phyloP scores from a whole-genome alignment of 306 rosid species.

The Argentina anserina region DNA sequence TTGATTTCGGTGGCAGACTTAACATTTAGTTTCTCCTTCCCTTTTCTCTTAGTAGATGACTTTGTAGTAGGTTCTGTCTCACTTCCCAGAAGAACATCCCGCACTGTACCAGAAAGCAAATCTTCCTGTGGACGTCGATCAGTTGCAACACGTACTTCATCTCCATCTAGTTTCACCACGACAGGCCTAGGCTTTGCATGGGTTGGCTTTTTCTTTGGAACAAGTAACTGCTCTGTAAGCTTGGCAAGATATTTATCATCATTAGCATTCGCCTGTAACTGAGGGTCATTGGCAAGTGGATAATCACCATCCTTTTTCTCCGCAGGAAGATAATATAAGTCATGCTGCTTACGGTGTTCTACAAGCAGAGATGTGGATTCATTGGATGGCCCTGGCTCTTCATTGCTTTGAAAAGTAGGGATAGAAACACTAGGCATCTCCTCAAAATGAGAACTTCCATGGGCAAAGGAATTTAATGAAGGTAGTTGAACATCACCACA shows the following conservation, averaged over 20 bases:
- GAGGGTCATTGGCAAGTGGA: constrained; percentile 78
- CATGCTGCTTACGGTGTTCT: constrained; percentile 89
- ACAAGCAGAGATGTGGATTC: constrained; percentile 71
- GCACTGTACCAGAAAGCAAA: constrained; percentile 67
- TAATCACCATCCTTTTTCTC: constrained; percentile 65
- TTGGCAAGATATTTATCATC: constrained; percentile 62
- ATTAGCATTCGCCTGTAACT: constrained; percentile 34
- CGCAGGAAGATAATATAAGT: constrained; percentile 79
- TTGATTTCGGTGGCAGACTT: constrained; percentile 39
- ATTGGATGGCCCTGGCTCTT: constrained; percentile 46
- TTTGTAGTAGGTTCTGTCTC: constrained; percentile 36
- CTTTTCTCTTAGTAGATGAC: constrained; percentile 54
- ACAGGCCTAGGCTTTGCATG: constrained; percentile 79
- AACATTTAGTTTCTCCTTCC: constrained; percentile 53
- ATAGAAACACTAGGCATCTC: constrained; percentile 33
- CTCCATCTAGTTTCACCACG: constrained; percentile 88
- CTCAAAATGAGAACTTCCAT: constrained; percentile 39
- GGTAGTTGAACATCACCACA: constrained; percentile 64
- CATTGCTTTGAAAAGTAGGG: constrained; percentile 35
- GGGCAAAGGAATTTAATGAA: constrained; percentile 33
- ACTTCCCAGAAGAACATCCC: constrained; percentile 59
- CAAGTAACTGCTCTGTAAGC: constrained; percentile 68
- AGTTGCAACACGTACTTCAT: constrained; percentile 36
- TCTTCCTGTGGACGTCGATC: constrained; percentile 50
- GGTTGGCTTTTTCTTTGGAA: constrained; percentile 63